Percentiles rank a stretch among this genome's conserved stretches.
phyloP scores from a whole-genome alignment of 805 yeast genomes.

The Limtongia smithiae region DNA sequence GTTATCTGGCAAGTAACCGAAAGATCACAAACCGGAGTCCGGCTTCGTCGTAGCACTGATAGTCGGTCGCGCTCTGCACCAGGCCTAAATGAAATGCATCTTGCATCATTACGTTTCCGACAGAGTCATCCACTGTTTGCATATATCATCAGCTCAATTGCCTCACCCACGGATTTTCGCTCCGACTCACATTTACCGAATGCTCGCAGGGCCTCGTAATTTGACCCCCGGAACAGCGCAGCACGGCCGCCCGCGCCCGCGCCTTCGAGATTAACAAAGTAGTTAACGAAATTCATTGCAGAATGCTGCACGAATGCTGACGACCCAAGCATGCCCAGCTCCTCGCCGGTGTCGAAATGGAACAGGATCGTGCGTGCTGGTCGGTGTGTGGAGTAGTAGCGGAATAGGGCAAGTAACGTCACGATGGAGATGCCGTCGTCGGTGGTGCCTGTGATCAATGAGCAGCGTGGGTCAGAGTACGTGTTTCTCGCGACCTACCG shows the following conservation, averaged over 20 bases:
- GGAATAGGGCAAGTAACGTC: conserved; percentile 22
- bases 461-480: too few relatives aligned
- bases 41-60: conserved; percentile 56
- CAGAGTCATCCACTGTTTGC: background rate
- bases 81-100: conserved; percentile 73
- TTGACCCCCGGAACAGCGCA: conserved; percentile 65
- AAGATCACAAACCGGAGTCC: conserved; percentile 45
- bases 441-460: conserved; percentile 48
- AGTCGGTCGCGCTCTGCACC: conserved; percentile 79
- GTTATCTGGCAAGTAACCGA: background rate
- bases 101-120: conserved; percentile 25
- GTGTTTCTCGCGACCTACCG: conserved; percentile 53
- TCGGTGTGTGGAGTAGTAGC: conserved; percentile 12
- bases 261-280: conserved; percentile 81
- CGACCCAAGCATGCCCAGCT: conserved; percentile 83
- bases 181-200: conserved; percentile 6
- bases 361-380: conserved; percentile 72
- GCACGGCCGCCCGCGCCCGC: conserved; percentile 91
- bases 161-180: too few relatives aligned
- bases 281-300: conserved; percentile 57
- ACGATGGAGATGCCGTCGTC: conserved; percentile 51
- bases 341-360: conserved; percentile 88
- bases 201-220: conserved; percentile 23
- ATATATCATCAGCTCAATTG: too few relatives aligned
- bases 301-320: conserved; percentile 66